Percentiles rank a stretch among this genome's conserved stretches.
These are phyloP conservation scores for Nannochloropsis oceanica DNA, from an alignment of 108 stramenopile genomes.

Conservation along the genomic window DNA sequence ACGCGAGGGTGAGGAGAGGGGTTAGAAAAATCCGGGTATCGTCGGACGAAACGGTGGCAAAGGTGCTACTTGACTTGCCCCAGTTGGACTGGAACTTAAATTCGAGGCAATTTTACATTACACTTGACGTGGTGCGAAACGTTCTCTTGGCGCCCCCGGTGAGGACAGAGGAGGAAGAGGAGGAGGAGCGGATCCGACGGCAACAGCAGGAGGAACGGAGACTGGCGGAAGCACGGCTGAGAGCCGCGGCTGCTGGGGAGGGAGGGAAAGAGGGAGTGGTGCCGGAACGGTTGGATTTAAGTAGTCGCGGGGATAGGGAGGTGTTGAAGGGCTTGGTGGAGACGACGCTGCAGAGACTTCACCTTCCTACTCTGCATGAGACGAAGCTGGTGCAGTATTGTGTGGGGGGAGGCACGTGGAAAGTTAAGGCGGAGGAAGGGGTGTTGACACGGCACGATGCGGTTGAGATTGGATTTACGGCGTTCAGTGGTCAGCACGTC, in stretches of 20 bases:
- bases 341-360: not conserved
- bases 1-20: not conserved
- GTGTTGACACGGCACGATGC: not conserved
- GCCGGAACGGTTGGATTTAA: not conserved
- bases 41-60: not conserved
- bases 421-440: not conserved
- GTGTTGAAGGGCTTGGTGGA: not conserved
- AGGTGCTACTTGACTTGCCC: not conserved
- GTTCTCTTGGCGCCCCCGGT: not conserved
- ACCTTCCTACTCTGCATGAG: not conserved
- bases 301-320: not conserved
- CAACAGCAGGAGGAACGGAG: not conserved
- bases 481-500: not conserved
- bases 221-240: not conserved
- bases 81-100: not conserved
- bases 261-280: not conserved
- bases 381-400: not conserved
- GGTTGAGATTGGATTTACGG: not conserved
- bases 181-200: not conserved
- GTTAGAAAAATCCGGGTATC: not conserved
- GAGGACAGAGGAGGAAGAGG: not conserved
- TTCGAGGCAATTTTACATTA: not conserved
- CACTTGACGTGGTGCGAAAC: not conserved
- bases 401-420: not conserved
- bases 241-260: not conserved